Evolutionary conservation across 179 eudicot genomes (phyloP), one percentile per base, ranked within the genome.

Genomic region (Patellifolia procumbens): DNA sequence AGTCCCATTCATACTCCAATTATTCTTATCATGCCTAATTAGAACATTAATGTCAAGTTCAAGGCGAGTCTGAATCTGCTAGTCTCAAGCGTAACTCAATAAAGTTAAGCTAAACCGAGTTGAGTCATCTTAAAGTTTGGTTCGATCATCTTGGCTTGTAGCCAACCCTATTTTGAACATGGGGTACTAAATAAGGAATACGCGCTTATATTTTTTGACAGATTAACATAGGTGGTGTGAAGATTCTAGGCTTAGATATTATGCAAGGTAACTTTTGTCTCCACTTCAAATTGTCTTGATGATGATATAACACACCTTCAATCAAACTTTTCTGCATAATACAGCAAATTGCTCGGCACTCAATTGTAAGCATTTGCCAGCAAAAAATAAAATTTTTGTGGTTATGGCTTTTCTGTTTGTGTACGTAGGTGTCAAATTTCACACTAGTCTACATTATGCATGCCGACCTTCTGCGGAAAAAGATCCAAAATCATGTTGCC

Each of bases 221-320:
- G n/a, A n/a, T n/a, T n/a, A n/a, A n/a, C n/a, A n/a, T 19, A 5
- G 3, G 56, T 1, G 16, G 56, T 13, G 5, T 51, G 56, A 51
- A 51, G 56, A 51, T 51, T 10, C n/a, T 51, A 55, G 42, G 43
- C 12, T 17, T 32, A 34, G 43, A 62, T 62, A 32, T 62, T 62
- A 62, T 62, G 32, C 43, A 62, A 62, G 67, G 67, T 62, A 31
- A 32, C 39, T 17, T 62, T 32, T 62, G 67, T 62, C 67, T 34
- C 24, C 67, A 62, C 24, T 32, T 32, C 24, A 62, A 62, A 29
- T 29, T 61, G 66, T 61, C 66, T 16, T 31, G n/a, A 31, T 61
- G 35, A 59, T 59, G 7, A 59, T 10, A 59, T 26, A 59, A 8
- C 35, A 31, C 31, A 1, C 34, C 20, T 13, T 16, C 19, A 32